phyloP scores from a whole-genome alignment of 2,329 filamentous ascomycete species.

The Cordyceps fumosorosea region DNA sequence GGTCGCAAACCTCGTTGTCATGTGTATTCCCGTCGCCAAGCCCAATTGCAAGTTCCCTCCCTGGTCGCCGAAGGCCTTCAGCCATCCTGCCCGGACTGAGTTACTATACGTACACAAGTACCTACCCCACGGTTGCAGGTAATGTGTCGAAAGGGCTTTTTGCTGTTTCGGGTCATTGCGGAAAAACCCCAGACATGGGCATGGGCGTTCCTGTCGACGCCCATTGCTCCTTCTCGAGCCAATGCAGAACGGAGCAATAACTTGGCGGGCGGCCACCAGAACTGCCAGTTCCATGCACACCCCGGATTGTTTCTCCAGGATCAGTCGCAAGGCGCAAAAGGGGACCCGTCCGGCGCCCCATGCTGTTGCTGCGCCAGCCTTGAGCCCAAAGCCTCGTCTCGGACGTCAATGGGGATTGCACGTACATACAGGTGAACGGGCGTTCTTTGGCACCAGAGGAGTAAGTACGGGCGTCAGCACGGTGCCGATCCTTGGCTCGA shows the following conservation, averaged over 20 bases:
- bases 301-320: conserved; percentile 10
- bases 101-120: too few relatives aligned
- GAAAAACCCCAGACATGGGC: not conserved
- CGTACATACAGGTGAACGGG: not conserved
- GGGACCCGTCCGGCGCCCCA: not conserved
- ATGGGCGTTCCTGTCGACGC: too few relatives aligned
- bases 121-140: too few relatives aligned
- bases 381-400: not conserved
- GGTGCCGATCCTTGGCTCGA: not conserved
- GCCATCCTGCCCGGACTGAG: not conserved
- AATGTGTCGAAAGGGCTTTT: not conserved
- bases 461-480: not conserved
- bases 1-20: not conserved
- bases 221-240: not conserved
- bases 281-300: conserved; percentile 6
- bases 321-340: not conserved
- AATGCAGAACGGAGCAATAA: not conserved
- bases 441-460: not conserved
- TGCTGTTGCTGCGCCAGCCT: not conserved
- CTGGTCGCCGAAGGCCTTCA: not conserved
- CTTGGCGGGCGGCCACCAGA: not conserved
- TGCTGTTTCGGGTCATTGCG: conserved; percentile 2
- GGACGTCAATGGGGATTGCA: too few relatives aligned
- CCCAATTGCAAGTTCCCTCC: not conserved
- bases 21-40: conserved; percentile 4